phyloP scores from a whole-genome alignment of 345 rosid species.

The Pugionium dolabratum region DNA sequence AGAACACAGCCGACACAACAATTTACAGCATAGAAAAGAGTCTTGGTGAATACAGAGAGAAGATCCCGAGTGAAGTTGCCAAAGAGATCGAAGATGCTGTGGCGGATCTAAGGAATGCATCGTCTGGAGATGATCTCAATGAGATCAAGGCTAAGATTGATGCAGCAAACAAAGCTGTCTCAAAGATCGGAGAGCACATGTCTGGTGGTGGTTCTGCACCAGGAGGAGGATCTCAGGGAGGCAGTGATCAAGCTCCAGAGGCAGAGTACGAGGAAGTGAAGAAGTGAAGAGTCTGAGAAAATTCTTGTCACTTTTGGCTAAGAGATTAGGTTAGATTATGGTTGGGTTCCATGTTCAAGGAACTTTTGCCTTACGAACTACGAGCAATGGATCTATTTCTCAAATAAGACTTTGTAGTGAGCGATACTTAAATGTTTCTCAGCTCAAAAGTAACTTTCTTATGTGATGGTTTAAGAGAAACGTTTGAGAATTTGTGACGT shows the following conservation, averaged over 20 bases:
- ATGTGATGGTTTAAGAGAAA: constrained; percentile 4
- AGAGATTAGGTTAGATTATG: constrained; percentile 32
- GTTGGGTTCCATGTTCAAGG: constrained; percentile 5
- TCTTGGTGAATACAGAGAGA: constrained; percentile 73
- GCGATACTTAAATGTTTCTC: not conserved
- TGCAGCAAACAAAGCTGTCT: constrained; percentile 75
- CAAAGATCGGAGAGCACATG: constrained; percentile 91
- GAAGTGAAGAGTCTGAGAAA: constrained; percentile 41
- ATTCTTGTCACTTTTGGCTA: constrained; percentile 25
- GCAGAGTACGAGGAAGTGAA: constrained; percentile 88
- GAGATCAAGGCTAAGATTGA: constrained; percentile 80
- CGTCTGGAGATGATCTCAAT: constrained; percentile 58
- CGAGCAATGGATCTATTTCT: constrained; percentile 14
- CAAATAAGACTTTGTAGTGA: constrained; percentile 34
- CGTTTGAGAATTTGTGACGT: not conserved
- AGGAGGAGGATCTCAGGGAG: constrained; percentile 67
- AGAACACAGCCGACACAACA: constrained; percentile 74
- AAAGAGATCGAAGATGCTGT: constrained; percentile 76
- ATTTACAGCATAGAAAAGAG: constrained; percentile 91
- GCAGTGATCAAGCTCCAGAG: constrained; percentile 73
- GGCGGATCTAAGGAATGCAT: constrained; percentile 63
- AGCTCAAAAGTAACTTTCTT: not conserved
- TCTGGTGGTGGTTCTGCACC: constrained; percentile 53
- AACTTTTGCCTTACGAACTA: constrained; percentile 19
- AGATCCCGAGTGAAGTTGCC: constrained; percentile 68